Evolutionary conservation across 352 stramenopile species (phyloP).

Genomic region (Phytophthora colocasiae): DNA sequence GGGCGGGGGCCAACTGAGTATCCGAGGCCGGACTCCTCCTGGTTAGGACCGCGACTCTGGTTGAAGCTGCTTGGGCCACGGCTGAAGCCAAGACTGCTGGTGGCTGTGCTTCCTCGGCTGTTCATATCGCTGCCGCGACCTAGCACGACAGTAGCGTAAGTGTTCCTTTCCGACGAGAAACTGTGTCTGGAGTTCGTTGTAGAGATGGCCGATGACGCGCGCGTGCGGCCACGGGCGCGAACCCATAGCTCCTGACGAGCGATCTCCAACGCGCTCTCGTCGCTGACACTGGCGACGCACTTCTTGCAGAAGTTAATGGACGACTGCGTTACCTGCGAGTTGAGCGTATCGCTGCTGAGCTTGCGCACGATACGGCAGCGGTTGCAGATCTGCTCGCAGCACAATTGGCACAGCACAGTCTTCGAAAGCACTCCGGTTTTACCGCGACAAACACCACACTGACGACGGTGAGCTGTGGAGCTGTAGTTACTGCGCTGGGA

Average conservation of each 20-base stretch:
- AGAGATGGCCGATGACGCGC: constrained; percentile 42
- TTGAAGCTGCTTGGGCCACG: constrained; percentile 27
- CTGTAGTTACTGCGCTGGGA: constrained; percentile 39
- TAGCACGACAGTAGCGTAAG: constrained; percentile 46
- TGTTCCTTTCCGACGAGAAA: constrained; percentile 53
- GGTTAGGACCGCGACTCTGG: constrained; percentile 26
- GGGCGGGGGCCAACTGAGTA: constrained; percentile 38
- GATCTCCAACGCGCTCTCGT: constrained; percentile 68
- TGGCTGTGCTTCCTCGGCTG: constrained; percentile 28
- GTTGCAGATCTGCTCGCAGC: constrained; percentile 48
- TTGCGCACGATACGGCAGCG: constrained; percentile 56
- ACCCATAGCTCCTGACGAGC: constrained; percentile 64
- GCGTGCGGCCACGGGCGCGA: constrained; percentile 38
- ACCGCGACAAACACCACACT: constrained; percentile 45
- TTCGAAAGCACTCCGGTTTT: constrained; percentile 45
- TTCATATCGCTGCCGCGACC: constrained; percentile 36
- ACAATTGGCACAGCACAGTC: constrained; percentile 49
- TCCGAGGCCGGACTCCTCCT: constrained; percentile 20
- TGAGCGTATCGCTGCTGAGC: constrained; percentile 53
- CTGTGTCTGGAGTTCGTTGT: constrained; percentile 26
- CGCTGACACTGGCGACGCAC: constrained; percentile 57
- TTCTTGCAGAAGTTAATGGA: constrained; percentile 73
- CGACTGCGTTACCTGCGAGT: constrained; percentile 49
- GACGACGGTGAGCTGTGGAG: constrained; percentile 18
- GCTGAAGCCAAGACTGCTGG: constrained; percentile 29